Evolutionary conservation across 371 early-diverging fungal species (phyloP), one percentile per base, ranked within the genome.

Genomic region (Saksenaea oblongispora): DNA sequence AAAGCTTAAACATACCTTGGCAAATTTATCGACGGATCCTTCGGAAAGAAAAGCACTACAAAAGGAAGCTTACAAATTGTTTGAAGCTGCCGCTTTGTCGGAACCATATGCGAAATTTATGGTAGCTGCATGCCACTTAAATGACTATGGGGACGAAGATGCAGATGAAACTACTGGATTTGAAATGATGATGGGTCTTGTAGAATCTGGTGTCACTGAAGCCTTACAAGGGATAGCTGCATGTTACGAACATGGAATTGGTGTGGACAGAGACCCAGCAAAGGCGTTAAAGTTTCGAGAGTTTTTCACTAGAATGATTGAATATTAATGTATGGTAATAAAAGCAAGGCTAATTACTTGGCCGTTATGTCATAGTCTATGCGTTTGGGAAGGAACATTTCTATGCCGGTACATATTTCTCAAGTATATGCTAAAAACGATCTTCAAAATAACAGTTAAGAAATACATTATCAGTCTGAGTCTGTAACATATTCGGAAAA

Each of bases 241-340:
- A 31, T 72, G 73, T 36, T 72, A 72, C 27, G 66, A 72, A 41
- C 27, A 64, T 1, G 73, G 69, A 7, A 53, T 66, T 31, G 73
- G 69, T 24, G 65, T 64, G 8, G 57, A 60, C 0, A 34, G 58
- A 35, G 61, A 69, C 34, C 17, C 24, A 5, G 14, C 41, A 13
- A 13, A 58, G 36, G 69, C 73, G 1, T 61, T 61, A n/a, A 37
- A 17, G 24, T 47, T 47, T 11, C 26, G 1, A 10, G 51, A 17
- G 3, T 22, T 47, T 22, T 34, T 27, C 56, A 66, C 24, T 69
- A 66, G 69, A 39, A 36, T 56, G 55, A 36, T 0, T 4, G 24
- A 3, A 22, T 7, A 47, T 3, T 26, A 47, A 14, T 31, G n/a
- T n/a, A n/a, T n/a, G n/a, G n/a, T n/a, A n/a, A n/a, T n/a, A n/a